A percentile compares a stretch with the other conserved stretches of the same genome.
Evolutionary conservation across 768 basidiomycete genomes (phyloP).

Genomic region (Termitomyces sp.): DNA sequence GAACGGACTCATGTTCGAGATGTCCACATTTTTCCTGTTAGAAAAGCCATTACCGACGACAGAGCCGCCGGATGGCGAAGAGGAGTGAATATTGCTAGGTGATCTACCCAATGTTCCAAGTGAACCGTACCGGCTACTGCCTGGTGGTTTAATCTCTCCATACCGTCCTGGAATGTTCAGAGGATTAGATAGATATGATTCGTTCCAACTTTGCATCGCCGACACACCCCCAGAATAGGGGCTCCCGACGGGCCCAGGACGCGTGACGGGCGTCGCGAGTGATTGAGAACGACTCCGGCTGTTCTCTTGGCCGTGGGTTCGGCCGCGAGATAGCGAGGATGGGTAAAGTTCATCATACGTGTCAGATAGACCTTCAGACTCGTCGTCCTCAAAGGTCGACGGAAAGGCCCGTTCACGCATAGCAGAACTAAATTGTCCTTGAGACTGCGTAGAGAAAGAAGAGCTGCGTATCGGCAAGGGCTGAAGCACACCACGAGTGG

Average conservation of each 20-base stretch:
- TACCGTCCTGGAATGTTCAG: constrained; percentile 54
- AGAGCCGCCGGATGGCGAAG: constrained; percentile 38
- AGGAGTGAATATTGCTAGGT: constrained; percentile 45
- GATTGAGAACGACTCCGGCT: constrained; percentile 76
- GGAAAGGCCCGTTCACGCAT: constrained; percentile 67
- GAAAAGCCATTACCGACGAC: constrained; percentile 40
- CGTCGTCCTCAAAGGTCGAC: constrained; percentile 80
- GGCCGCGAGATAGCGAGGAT: constrained; percentile 45
- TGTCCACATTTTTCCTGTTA: constrained; percentile 37
- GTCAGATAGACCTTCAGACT: constrained; percentile 58
- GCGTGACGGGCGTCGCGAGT: constrained; percentile 51
- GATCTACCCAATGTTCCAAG: constrained; percentile 53
- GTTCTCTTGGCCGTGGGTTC: constrained; percentile 55
- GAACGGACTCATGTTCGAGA: constrained; percentile 82
- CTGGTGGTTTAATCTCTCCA: constrained; percentile 59
- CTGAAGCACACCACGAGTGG: constrained; percentile 33
- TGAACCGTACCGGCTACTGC: constrained; percentile 56
- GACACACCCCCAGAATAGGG: constrained; percentile 34
- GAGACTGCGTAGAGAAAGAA: constrained; percentile 56
- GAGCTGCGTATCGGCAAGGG: constrained; percentile 61
- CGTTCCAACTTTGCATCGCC: constrained; percentile 55
- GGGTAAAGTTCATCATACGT: constrained; percentile 54
- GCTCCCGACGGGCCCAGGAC: constrained; percentile 48
- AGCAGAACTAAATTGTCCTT: constrained; percentile 51
- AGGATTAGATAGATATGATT: constrained; percentile 50